Evolutionary conservation across 129 eudicot species (phyloP), one percentile per base, ranked within the genome.

Genomic region (Pseudognaphalium luteoalbum): DNA sequence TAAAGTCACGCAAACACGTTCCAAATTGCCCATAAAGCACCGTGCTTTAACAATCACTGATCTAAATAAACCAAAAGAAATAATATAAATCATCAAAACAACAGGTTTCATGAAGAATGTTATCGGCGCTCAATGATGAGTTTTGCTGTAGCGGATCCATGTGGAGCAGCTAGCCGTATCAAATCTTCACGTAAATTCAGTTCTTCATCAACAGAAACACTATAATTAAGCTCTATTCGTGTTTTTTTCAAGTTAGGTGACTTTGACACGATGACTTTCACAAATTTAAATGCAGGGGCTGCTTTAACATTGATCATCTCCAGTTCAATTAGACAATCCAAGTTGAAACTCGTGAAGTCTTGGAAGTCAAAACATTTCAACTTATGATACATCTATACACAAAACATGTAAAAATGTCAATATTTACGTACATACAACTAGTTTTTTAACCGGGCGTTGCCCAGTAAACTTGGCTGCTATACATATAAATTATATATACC

Each of bases 271-370:
- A 71, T 7, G 6, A 52, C 42, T 54, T 71, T 71, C 42, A 71
- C 76, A 72, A 72, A 72, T 35, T 56, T 67, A 47, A 54, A 28
- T 7, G 19, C 66, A 2, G 17, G 67, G 15, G 65, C 17, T 22
- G 29, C 7, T 2, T 59, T 7, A 22, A 12, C 20, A 28, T 6
- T n/a, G 19, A 20, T 9, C 32, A 59, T 19, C 11, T 8, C 15
- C 14, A 59, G 8, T 22, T 20, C 32, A 33, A 19, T 28, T 5
- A 22, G 65, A 59, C 20, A 22, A 20, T 59, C 34, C 2, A 59
- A 22, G 4, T 59, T 22, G 65, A 25, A 25, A 25, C 28, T 25
- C 28, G 28, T 0, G 28, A 0, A 25, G 28, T 25, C 28, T 25
- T 25, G 65, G 6, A 59, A 21, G 20, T 59, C 65, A 6, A 6